Evolutionary conservation across 257 asterid species (phyloP).

Genomic region (Solanum medicagineum): DNA sequence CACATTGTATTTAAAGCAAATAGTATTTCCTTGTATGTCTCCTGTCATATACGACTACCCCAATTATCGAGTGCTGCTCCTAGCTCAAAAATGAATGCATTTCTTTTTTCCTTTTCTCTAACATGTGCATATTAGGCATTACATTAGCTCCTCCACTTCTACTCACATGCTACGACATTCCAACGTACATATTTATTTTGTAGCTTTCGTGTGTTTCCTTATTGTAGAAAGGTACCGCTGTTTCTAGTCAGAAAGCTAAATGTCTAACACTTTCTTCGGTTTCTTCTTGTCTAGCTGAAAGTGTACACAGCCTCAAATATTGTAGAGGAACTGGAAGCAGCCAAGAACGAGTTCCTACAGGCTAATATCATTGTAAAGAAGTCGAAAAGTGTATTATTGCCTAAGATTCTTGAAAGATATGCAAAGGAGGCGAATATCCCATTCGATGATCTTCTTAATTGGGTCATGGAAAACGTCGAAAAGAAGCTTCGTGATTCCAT

Average conservation of each 20-base stretch:
- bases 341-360: slow-evolving; percentile 44
- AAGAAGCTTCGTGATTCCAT: slow-evolving; percentile 33
- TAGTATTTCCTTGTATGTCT: not conserved
- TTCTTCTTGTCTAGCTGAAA: slow-evolving; percentile 23
- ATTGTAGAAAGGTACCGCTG: not conserved
- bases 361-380: slow-evolving; percentile 35
- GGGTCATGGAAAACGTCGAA: slow-evolving; percentile 36
- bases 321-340: slow-evolving; percentile 35
- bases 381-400: slow-evolving; percentile 30
- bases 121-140: too few relatives aligned
- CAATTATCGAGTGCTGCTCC: not conserved
- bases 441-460: slow-evolving; percentile 21
- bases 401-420: slow-evolving; percentile 35
- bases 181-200: not conserved
- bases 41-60: not conserved
- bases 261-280: not conserved
- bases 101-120: not conserved
- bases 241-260: not conserved
- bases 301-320: slow-evolving; percentile 38
- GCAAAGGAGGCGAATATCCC: slow-evolving; percentile 41
- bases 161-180: too few relatives aligned
- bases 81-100: too few relatives aligned
- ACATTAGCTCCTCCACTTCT: too few relatives aligned
- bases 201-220: not conserved
- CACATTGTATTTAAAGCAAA: not conserved